Evolutionary conservation across 176 grass and related monocot genomes (phyloP).

Genomic region (Hyparrhenia diplandra): DNA sequence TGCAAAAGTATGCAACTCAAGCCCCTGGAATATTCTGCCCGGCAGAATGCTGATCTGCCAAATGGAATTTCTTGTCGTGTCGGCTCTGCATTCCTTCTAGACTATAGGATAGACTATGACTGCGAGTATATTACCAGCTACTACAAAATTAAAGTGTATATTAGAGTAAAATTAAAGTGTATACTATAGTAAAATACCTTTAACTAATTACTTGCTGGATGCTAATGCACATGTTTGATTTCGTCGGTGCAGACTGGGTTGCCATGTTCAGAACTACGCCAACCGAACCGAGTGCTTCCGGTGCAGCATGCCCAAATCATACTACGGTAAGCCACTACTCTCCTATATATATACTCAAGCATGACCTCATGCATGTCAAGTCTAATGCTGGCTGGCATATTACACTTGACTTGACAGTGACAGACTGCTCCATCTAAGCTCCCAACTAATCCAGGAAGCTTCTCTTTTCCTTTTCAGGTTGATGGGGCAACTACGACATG

Average conservation of each 20-base stretch:
- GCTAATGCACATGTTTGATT: slow-evolving; percentile 6
- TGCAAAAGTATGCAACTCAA: background rate
- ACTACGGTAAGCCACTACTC: slow-evolving; percentile 46
- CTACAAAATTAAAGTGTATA: background rate
- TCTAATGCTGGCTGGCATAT: slow-evolving; percentile 7
- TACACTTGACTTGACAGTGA: slow-evolving; percentile 8
- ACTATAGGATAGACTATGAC: background rate
- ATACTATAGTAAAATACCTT: no score
- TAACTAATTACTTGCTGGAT: background rate
- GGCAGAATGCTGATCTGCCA: background rate
- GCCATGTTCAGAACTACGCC: slow-evolving; percentile 81
- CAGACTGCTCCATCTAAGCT: background rate
- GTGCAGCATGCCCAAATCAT: slow-evolving; percentile 67
- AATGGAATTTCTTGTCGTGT: slow-evolving; percentile 25
- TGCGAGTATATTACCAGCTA: background rate
- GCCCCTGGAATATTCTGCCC: background rate
- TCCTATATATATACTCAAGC: background rate
- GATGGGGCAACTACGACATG: background rate
- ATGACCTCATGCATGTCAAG: no score
- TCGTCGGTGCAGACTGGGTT: slow-evolving; percentile 40
- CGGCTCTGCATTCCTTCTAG: slow-evolving; percentile 18
- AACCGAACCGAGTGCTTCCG: slow-evolving; percentile 79
- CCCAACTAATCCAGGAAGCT: background rate
- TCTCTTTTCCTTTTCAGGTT: slow-evolving; percentile 24
- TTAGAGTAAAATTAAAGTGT: no score